phyloP scores from a whole-genome alignment of 139 green algal species.

The Closterium sp. region DNA sequence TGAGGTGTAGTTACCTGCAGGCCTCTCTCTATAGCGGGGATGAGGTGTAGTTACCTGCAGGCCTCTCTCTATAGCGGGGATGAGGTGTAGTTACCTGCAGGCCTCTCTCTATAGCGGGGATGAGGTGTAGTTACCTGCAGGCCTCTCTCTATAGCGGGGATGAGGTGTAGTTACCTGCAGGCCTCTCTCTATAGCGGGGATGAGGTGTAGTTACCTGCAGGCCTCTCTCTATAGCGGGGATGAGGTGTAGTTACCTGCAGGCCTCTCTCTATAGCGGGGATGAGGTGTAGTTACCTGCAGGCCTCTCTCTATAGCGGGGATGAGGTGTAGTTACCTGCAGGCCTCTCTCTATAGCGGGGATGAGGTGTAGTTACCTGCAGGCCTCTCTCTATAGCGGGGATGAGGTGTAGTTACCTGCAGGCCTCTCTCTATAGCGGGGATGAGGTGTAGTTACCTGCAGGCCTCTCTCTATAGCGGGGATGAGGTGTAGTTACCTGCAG shows the following conservation, averaged over 20 bases:
- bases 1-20: constrained; percentile 39
- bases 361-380: too few species aligned
- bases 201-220: constrained; percentile 23
- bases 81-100: background rate
- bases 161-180: constrained; percentile 39
- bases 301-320: constrained; percentile 56
- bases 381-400: too few species aligned
- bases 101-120: background rate
- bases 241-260: too few species aligned
- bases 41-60: constrained; percentile 35
- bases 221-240: background rate
- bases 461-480: too few species aligned
- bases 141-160: background rate
- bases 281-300: constrained; percentile 39
- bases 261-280: background rate
- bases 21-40: constrained; percentile 56
- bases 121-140: too few species aligned
- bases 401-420: too few species aligned
- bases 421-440: too few species aligned
- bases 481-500: too few species aligned
- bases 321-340: too few species aligned
- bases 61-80: background rate
- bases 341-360: too few species aligned
- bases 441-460: too few species aligned
- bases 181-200: constrained; percentile 56